phyloP scores from a whole-genome alignment of 306 rosid species.

The Carpinus fangiana region DNA sequence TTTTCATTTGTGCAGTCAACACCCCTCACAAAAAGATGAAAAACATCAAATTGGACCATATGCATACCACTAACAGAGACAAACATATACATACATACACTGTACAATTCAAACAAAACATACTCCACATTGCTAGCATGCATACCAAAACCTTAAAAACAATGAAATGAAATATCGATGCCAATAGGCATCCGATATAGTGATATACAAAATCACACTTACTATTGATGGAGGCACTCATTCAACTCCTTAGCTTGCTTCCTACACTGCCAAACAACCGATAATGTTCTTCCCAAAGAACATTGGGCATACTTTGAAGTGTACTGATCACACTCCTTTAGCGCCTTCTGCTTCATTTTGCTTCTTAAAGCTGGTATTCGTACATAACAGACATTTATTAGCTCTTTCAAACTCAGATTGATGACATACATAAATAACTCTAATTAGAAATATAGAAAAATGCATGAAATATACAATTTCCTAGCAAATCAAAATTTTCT shows the following conservation, averaged over 20 bases:
- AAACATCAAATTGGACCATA: background rate
- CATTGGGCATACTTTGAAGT: conserved; percentile 83
- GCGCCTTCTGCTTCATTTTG: conserved; percentile 93
- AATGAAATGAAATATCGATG: background rate
- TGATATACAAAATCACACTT: conserved; percentile 30
- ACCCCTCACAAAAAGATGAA: background rate
- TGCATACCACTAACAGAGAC: background rate
- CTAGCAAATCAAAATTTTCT: background rate
- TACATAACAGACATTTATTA: background rate
- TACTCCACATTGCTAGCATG: background rate
- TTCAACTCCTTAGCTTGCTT: conserved; percentile 78
- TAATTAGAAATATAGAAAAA: background rate
- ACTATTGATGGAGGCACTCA: conserved; percentile 82
- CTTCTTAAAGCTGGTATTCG: conserved; percentile 69
- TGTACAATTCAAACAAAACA: background rate
- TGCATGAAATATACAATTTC: background rate
- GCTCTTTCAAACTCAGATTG: background rate
- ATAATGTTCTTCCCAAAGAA: conserved; percentile 72
- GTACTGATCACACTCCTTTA: conserved; percentile 72
- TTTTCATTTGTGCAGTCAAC: background rate
- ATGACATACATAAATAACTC: background rate
- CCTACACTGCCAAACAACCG: conserved; percentile 87
- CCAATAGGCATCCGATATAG: background rate
- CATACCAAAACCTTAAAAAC: background rate
- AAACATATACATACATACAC: background rate